Base-by-base conservation (phyloP, 306 rosid species). In the Elaeagnus macrophylla region DNA sequence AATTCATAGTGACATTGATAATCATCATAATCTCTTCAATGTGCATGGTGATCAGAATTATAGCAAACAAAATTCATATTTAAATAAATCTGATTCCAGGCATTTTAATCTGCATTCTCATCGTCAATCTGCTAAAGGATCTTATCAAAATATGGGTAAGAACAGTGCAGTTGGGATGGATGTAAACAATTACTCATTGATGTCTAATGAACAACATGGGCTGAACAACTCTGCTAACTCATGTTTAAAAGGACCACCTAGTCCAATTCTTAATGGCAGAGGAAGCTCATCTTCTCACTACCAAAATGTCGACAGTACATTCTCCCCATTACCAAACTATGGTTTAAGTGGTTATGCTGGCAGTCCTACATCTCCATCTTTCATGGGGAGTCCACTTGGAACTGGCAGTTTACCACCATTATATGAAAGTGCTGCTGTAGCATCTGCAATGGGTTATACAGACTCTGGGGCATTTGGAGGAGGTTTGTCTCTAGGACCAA, bases 301-400 rank as follows among this genome's bases (percentile, higher is more conserved):
- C 67, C 95, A 78, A 69, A 66, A 71, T 71, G 50, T 90, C 5
- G 95, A 86, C 47, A 67, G 56, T 63, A 51, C 71, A 7, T 85
- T 85, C 73, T 68, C 89, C 0, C 59, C 90, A 35, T 80, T 71
- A 60, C 59, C 66, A 32, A 82, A 80, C 78, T 91, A 87, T 61
- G 93, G 89, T 54, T 12, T 78, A 39, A 61, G 77, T 48, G 94
- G 86, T 10, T 87, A 84, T 68, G 60, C 75, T 20, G 77, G 74
- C 65, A 82, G 85, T 82, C 96, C 93, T 13, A 70, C 81, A 1
- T 61, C 80, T 64, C 68, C 85, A 12, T 77, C 95, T 61, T 58
- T 84, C 81, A 79, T 74, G 74, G 80, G 88, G 20, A 82, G 67
- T 77, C 95, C 86, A 72, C 70, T 82, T 25, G 95, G 94, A n/a